Evolutionary conservation across 495 filamentous ascomycete genomes (phyloP), one percentile per base, ranked within the genome.

Genomic region (Hypoxylon crocopeplum): DNA sequence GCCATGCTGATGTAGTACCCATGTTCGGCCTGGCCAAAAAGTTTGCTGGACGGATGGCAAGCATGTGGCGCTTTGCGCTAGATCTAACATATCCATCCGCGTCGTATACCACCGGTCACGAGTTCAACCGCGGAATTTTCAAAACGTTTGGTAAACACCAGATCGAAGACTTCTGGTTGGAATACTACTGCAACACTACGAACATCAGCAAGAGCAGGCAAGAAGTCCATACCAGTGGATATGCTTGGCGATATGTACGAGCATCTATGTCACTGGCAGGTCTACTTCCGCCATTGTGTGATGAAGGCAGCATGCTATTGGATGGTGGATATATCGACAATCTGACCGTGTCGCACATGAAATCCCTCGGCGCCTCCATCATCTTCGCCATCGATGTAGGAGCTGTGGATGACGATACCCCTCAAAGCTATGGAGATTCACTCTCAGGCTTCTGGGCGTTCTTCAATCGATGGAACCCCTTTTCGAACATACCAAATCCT

Each of bases 51-150:
- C 87, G 94, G 30, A 98, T 98, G 94, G 89, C 89, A 34, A 96
- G 91, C 69, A 90, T 97, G 77, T 98, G 94, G 94, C 85, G 94
- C 20, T 97, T 98, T 69, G 93, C 92, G 1, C 79, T 98, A 7
- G 94, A 98, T 71, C 70, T 98, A 58, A 98, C 94, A 7, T 98
- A 98, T 72, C 94, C 94, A 0, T 93, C 91, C 12, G 86, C 85
- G 17, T 96, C 93, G 11, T 98, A 98, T 72, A 98, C 94, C 5
- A 98, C 94, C 0, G 94, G 94, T 3, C 94, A 98, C 71, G 94
- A 98, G 66, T 98, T 98, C 83, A 98, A 98, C 69, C 90, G 94
- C 2, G 95, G 95, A 8, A 97, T 98, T 67, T 98, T 98, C 84
- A 98, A 98, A 75, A 92, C 94, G 0, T 96, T 98, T 72, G 93